Conservation (phyloP, 2,329 filamentous ascomycete species). For the Colletotrichum tropicale region DNA sequence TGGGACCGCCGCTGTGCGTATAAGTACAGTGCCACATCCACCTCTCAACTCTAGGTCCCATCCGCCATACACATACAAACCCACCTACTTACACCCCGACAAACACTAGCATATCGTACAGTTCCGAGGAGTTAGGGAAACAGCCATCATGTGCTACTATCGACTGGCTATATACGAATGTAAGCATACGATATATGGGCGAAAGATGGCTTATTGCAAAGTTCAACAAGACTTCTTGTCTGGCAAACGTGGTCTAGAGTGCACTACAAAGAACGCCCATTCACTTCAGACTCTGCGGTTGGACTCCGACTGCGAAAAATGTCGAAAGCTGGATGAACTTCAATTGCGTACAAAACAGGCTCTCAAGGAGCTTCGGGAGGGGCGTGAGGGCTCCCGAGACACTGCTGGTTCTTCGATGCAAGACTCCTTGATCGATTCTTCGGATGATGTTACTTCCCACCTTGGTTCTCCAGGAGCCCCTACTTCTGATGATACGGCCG, state of each 20-base stretch:
- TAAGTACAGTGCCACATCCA: background rate
- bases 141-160: conserved; percentile 25
- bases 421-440: conserved; percentile 26
- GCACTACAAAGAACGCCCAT: background rate
- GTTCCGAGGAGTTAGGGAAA: background rate
- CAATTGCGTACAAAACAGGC: background rate
- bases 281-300: conserved; percentile 2
- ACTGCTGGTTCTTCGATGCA: conserved; percentile 22
- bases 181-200: conserved; percentile 16
- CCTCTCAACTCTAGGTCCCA: background rate
- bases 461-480: background rate
- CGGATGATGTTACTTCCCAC: background rate
- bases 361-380: background rate
- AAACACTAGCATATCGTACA: background rate
- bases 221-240: background rate
- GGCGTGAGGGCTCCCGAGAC: background rate
- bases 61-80: background rate
- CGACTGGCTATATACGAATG: conserved; percentile 22
- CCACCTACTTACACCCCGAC: background rate
- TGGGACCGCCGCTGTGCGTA: background rate
- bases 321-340: background rate
- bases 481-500: background rate
- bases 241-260: background rate
- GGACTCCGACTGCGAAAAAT: background rate
- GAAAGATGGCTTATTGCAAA: conserved; percentile 3